Conservation (phyloP, 1,139 yeast genomes). For the Pichia sp. region DNA sequence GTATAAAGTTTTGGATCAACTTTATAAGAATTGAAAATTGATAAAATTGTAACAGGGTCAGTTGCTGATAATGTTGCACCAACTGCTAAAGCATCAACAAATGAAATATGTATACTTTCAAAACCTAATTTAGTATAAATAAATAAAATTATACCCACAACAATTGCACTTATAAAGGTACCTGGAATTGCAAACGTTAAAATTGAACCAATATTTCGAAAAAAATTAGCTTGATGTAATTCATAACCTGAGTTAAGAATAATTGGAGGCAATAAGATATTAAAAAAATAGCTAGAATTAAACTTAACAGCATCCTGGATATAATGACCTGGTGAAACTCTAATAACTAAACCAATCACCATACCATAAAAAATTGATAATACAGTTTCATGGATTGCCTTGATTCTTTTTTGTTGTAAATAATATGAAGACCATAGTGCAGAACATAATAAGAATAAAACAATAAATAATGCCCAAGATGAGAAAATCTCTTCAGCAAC, state of each 20-base stretch:
- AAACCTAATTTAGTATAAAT: constrained; percentile 89
- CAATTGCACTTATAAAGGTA: constrained; percentile 85
- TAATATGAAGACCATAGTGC: constrained; percentile 96
- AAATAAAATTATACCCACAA: constrained; percentile 76
- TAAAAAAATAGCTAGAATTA: constrained; percentile 90
- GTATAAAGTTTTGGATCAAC: constrained; percentile 97
- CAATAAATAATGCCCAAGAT: constrained; percentile 93
- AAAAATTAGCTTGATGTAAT: constrained; percentile 90
- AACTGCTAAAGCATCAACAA: constrained; percentile 93
- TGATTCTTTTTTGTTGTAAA: constrained; percentile 83
- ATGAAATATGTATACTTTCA: constrained; percentile 81
- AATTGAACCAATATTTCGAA: constrained; percentile 85
- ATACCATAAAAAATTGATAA: constrained; percentile 93
- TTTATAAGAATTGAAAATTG: constrained; percentile 93
- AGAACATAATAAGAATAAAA: constrained; percentile 70
- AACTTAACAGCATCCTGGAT: constrained; percentile 96
- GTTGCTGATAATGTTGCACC: constrained; percentile 98
- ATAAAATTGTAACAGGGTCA: constrained; percentile 94
- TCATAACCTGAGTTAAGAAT: constrained; percentile 95
- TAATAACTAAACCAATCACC: constrained; percentile 86
- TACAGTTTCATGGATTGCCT: constrained; percentile 95
- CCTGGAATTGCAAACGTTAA: constrained; percentile 96
- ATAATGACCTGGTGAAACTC: constrained; percentile 91
- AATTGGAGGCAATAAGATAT: constrained; percentile 90
- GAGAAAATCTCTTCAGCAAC: constrained; percentile 94